A percentile compares a stretch with the other conserved stretches of the same genome.
phyloP scores from a whole-genome alignment of 768 basidiomycete species.

The Ephemerocybe angulata region DNA sequence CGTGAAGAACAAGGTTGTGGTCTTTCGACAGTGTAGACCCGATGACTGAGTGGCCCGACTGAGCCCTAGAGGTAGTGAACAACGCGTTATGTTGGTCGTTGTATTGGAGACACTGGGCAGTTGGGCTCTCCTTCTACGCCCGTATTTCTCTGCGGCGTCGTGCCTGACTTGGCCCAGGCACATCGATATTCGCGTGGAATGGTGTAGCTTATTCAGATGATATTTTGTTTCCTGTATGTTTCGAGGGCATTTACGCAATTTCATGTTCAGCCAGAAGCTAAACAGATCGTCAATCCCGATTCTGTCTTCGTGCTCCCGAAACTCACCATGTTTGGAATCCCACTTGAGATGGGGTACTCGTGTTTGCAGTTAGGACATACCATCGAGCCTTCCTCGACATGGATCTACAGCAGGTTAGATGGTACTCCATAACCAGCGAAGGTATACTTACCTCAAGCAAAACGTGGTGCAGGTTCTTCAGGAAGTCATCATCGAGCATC shows the following conservation, averaged over 20 bases:
- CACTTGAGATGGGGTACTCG: conserved; percentile 84
- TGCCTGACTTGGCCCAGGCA: too few species aligned
- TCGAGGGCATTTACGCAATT: conserved; percentile 65
- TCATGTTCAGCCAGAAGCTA: conserved; percentile 93
- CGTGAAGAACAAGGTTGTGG: too few species aligned
- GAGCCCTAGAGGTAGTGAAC: too few species aligned
- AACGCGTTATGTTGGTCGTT: too few species aligned
- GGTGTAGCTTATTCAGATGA: too few species aligned
- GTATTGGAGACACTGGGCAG: too few species aligned
- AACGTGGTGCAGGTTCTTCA: conserved; percentile 85
- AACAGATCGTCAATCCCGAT: conserved; percentile 4
- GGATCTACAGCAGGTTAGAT: conserved; percentile 52
- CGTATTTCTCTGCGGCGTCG: too few species aligned
- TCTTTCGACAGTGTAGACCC: too few species aligned
- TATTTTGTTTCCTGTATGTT: too few species aligned
- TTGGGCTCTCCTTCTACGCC: too few species aligned
- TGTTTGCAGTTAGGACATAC: conserved; percentile 90
- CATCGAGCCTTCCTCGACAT: conserved; percentile 91
- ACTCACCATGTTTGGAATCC: conserved; percentile 96
- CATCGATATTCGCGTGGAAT: too few species aligned
- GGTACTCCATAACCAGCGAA: neutral
- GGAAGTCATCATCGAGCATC: conserved; percentile 76
- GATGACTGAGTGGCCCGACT: too few species aligned
- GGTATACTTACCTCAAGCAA: conserved; percentile 73
- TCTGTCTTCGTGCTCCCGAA: neutral